Evolutionary conservation across 371 early-diverging fungal genomes (phyloP), one percentile per base, ranked within the genome.

Genomic region (Circinella umbellata): DNA sequence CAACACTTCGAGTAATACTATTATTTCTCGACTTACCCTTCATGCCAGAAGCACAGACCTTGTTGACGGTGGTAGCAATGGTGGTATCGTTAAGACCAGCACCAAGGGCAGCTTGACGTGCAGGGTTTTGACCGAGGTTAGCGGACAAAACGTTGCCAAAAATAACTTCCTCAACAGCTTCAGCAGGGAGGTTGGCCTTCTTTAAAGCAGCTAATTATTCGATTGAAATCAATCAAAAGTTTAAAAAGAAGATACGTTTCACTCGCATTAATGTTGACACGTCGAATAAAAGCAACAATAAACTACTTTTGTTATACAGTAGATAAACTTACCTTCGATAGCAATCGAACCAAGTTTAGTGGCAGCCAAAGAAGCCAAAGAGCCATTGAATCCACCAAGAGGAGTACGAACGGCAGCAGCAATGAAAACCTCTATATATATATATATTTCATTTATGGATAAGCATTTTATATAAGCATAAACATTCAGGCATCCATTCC

Each of bases 31-130:
- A 76, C 70, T 77, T 86, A 79, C 89, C 89, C 85, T 99, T 99
- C 93, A 98, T 91, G 47, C 96, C 98, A 38, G 94, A 94, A 42
- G 98, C 99, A 81, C 99, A 99, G 53, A 98, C 98, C 87, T 99
- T 99, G 90, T 98, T 98, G 71, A 99, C 89, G 38, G 96, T 96
- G 39, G 97, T 98, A 69, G 93, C 89, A 65, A 93, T 82, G 13
- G 92, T 90, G 14, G 85, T 80, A 66, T 90, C 84, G 46, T 90
- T 86, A 13, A 88, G 82, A 36, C 98, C 98, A 48, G 98, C 96
- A 54, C 91, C 91, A 51, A 98, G 79, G 36, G 97, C 95, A 57
- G 93, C 98, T 82, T 98, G 97, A 63, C 98, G 93, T 60, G 98
- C 97, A 61, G 98, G 98, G 88, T 95, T 94, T 80, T 98, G 98